Evolutionary conservation across 1,139 yeast genomes (phyloP).

Genomic region (Candida tropicalis): DNA sequence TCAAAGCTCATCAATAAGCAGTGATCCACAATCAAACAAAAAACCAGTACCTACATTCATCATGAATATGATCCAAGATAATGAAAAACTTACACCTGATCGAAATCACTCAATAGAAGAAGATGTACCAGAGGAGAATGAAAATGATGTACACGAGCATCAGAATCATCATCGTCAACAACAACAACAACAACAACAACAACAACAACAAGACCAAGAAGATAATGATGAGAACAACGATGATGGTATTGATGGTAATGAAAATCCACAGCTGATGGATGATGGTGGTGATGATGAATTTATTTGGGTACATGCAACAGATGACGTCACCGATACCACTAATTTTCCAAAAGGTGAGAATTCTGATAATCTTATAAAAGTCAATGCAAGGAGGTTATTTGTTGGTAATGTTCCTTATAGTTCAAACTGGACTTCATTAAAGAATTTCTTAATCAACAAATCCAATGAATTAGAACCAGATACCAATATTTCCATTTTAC

Average conservation of each 20-base stretch:
- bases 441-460: conserved; percentile 43
- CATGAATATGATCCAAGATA: conserved; percentile 27
- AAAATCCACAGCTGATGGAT: conserved; percentile 25
- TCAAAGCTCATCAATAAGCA: conserved; percentile 14
- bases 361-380: conserved; percentile 25
- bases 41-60: conserved; percentile 34
- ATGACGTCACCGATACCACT: conserved; percentile 12
- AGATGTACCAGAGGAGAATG: conserved; percentile 5
- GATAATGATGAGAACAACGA: conserved; percentile 40
- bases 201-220: conserved; percentile 9
- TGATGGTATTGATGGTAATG: conserved; percentile 12
- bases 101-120: conserved; percentile 6
- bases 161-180: too few species aligned
- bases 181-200: conserved; percentile 10
- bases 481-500: conserved; percentile 34
- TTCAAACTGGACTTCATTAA: conserved; percentile 58
- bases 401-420: conserved; percentile 62
- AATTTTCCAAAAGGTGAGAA: conserved; percentile 32
- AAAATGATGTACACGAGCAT: conserved; percentile 8
- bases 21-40: conserved; percentile 8
- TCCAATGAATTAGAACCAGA: conserved; percentile 37
- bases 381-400: conserved; percentile 46
- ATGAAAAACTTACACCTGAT: conserved; percentile 12
- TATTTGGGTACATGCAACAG: not conserved
- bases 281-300: conserved; percentile 20